Base-by-base conservation (phyloP, 805 yeast genomes). In the Candida parachauliodes region DNA sequence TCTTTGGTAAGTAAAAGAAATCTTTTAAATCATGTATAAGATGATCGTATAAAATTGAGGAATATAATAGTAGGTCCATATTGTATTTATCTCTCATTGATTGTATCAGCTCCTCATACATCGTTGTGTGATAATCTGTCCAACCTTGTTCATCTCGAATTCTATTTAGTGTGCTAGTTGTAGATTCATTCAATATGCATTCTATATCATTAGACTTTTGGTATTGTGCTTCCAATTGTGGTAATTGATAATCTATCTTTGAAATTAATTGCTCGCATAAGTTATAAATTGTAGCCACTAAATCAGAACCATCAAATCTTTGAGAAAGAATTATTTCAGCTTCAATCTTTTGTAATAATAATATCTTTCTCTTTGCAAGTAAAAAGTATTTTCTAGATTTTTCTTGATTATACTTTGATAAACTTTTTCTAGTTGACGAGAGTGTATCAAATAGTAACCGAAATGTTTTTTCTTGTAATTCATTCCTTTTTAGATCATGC, bases 61-160 rank as follows among this genome's bases (percentile, higher is more conserved):
- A 72, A 44, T 72, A 72, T 40, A 75, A 69, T 16, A 81, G 54
- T 5, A 81, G 65, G 25, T 80, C 80, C 36, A 64, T 69, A 28
- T 79, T 79, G 2, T 77, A 56, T 0, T 68, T 54, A 17, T 74
- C 77, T 23, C 66, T 70, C 24, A 81, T 54, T 21, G 68, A 51
- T 1, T 59, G 54, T 3, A 78, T 50, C 32, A 66, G 56, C 2
- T 59, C 50, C 11, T 73, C 68, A 39, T 72, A 76, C 0, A 67
- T 41, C 1, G 52, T 37, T 2, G 72, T 59, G 52, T 77, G 77
- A 22, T 52, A 48, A 0, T 62, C 66, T 11, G 63, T 47, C 88
- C 89, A 83, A 3, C 71, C 61, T 23, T 77, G 82, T 47, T 72
- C 54, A 37, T 80, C 82, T 27, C 62, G 50, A 14, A 82, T 53